These are phyloP conservation scores for Inosperma sp. DNA, from an alignment of 768 basidiomycete genomes.

Conservation along the genomic window DNA sequence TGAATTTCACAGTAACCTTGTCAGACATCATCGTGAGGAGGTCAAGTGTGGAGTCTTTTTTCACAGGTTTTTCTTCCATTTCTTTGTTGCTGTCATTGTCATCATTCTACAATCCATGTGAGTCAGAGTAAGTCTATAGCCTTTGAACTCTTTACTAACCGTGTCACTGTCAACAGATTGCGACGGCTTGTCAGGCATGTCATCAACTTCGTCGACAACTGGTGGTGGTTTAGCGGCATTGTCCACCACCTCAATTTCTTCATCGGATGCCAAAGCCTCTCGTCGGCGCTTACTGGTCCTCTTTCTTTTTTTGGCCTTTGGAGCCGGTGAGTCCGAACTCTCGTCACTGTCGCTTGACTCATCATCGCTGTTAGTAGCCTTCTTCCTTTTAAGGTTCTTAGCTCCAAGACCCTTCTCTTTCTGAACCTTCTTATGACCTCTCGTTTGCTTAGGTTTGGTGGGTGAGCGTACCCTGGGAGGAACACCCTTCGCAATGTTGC, in stretches of 20 bases:
- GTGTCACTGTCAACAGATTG: slow-evolving; percentile 1
- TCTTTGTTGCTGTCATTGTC: slow-evolving; percentile 8
- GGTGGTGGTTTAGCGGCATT: slow-evolving; percentile 1
- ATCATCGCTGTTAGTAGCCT: not conserved
- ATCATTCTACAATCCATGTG: not conserved
- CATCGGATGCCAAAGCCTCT: slow-evolving; percentile 1
- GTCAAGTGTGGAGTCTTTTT: slow-evolving; percentile 11
- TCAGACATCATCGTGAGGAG: slow-evolving; percentile 10
- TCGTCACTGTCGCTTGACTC: not conserved
- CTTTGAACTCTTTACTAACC: not conserved
- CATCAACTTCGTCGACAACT: not conserved
- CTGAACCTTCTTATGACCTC: not conserved
- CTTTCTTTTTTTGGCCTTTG: slow-evolving; percentile 1
- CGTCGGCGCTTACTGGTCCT: not conserved
- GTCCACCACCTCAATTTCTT: not conserved
- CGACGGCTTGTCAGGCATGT: not conserved
- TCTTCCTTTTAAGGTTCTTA: not conserved
- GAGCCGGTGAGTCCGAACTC: not conserved
- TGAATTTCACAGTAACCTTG: slow-evolving; percentile 13
- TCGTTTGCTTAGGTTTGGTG: not conserved
- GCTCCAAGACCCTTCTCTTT: not conserved
- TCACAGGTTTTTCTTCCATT: slow-evolving; percentile 10
- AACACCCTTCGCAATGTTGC: not conserved
- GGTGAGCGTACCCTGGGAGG: slow-evolving; percentile 1
- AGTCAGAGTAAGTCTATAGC: slow-evolving; percentile 11